These are phyloP conservation scores for Mallotus repandus DNA, from an alignment of 441 rosid genomes.

Conservation along the genomic window DNA sequence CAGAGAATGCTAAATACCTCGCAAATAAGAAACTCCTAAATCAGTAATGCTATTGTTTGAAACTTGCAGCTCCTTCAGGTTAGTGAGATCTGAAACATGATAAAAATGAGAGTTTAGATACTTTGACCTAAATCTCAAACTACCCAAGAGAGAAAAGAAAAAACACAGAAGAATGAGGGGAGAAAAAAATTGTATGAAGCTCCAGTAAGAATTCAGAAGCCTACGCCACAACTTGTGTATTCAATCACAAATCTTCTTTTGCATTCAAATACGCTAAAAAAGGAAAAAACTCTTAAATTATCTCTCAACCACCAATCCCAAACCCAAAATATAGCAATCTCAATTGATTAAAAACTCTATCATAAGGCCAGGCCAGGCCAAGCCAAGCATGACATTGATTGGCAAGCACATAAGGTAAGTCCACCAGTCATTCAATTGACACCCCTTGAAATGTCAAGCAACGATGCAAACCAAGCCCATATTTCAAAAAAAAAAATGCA, in stretches of 20 bases:
- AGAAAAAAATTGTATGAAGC: background rate
- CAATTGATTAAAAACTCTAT: background rate
- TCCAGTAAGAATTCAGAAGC: background rate
- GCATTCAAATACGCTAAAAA: background rate
- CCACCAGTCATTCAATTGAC: background rate
- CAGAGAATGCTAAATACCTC: slow-evolving; percentile 39
- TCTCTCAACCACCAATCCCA: slow-evolving; percentile 1
- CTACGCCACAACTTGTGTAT: background rate
- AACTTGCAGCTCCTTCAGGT: slow-evolving; percentile 60
- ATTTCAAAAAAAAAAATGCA: background rate
- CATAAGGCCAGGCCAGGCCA: background rate
- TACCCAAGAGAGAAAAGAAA: background rate
- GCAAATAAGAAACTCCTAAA: slow-evolving; percentile 62
- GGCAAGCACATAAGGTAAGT: background rate
- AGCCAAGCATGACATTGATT: background rate
- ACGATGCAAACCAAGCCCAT: background rate
- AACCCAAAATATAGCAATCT: background rate
- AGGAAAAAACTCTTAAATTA: background rate
- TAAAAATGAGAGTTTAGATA: slow-evolving; percentile 6
- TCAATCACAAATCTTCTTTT: too few species aligned
- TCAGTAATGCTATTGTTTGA: slow-evolving; percentile 71
- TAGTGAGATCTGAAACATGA: slow-evolving; percentile 49
- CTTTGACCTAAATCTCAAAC: background rate
- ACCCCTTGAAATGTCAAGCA: background rate
- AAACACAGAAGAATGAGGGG: background rate